Conservation (phyloP, 306 rosid species). For the Spatholobus suberectus region DNA sequence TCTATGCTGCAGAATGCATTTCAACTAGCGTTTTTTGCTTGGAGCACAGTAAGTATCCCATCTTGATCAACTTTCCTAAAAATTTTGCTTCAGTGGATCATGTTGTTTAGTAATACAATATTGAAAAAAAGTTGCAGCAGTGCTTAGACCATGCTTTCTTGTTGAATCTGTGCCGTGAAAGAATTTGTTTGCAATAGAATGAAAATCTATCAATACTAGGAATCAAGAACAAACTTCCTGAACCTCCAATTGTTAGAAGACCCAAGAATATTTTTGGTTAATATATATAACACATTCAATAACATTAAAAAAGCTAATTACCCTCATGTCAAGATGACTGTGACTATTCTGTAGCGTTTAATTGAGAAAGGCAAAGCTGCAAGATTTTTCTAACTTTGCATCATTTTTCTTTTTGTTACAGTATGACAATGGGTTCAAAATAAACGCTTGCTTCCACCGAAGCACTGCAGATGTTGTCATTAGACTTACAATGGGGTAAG, state of each 20-base stretch:
- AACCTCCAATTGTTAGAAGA: background rate
- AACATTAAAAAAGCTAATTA: background rate
- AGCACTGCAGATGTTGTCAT: slow-evolving; percentile 51
- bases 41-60: slow-evolving; percentile 63
- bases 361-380: background rate
- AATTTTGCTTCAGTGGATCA: background rate
- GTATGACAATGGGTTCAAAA: slow-evolving; percentile 40
- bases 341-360: background rate
- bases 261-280: background rate
- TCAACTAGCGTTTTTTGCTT: slow-evolving; percentile 78
- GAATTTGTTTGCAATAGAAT: background rate
- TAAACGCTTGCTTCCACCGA: slow-evolving; percentile 59
- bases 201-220: background rate
- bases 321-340: background rate
- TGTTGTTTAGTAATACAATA: background rate
- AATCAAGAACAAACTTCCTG: background rate
- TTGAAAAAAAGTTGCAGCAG: background rate
- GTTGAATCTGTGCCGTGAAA: background rate
- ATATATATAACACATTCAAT: background rate
- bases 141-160: background rate
- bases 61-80: background rate
- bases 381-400: slow-evolving; percentile 6
- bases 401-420: slow-evolving; percentile 39
- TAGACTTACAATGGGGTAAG: slow-evolving; percentile 70
- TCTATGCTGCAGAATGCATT: slow-evolving; percentile 71